phyloP scores from a whole-genome alignment of 2,329 filamentous ascomycete species.

The Rosellinia necatrix region DNA sequence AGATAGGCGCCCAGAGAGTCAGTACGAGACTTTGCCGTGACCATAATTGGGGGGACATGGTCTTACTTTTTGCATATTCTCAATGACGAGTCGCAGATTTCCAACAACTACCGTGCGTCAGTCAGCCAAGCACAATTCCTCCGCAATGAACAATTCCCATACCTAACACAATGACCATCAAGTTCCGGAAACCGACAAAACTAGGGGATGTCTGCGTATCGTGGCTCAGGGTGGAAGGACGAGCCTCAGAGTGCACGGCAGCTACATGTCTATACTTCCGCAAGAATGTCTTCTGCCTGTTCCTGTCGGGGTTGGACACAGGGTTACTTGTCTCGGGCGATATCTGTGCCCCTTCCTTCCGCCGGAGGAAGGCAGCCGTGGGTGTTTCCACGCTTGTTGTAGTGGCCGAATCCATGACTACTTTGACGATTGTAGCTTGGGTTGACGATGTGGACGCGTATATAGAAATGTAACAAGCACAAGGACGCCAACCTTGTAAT shows the following conservation, averaged over 20 bases:
- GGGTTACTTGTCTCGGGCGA: neutral
- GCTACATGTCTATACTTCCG: conserved; percentile 90
- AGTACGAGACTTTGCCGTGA: conserved; percentile 18
- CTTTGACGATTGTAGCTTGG: neutral
- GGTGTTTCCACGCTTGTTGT: conserved; percentile 42
- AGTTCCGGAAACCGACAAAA: conserved; percentile 91
- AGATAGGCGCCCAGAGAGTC: conserved; percentile 27
- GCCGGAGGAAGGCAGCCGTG: conserved; percentile 31
- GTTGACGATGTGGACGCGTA: neutral
- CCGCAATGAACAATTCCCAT: conserved; percentile 39
- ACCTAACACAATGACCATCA: conserved; percentile 94
- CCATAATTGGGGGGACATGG: conserved; percentile 9
- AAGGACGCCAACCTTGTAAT: neutral
- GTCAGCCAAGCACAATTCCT: conserved; percentile 15
- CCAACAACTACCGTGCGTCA: conserved; percentile 72
- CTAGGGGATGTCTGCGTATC: conserved; percentile 77
- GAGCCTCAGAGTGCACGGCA: conserved; percentile 75
- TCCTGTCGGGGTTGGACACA: conserved; percentile 28
- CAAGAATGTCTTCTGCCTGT: conserved; percentile 45
- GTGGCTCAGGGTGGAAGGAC: conserved; percentile 82
- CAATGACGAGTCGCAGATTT: conserved; percentile 91
- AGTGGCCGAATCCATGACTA: conserved; percentile 49
- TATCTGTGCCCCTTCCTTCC: conserved; percentile 24
- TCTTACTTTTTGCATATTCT: conserved; percentile 89
- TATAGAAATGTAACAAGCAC: neutral